Base-by-base conservation (phyloP, 257 asterid species). In the Lantana camara region DNA sequence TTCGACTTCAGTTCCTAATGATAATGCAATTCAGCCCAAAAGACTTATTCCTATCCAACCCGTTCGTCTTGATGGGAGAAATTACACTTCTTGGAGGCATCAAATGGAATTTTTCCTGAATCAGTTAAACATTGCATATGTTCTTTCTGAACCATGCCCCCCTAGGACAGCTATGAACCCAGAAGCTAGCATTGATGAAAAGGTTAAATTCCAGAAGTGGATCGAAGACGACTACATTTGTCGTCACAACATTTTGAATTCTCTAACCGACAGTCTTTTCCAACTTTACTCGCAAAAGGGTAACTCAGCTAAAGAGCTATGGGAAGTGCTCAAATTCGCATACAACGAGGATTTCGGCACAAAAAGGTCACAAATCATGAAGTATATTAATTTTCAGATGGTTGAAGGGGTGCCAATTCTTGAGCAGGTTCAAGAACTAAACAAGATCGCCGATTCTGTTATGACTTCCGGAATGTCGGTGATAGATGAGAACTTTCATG, bases 321-420 rank as follows among this genome's bases (percentile, higher is more conserved):
- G 96, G 95, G 88, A 84, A 68, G 84, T 80, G 54, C 88, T 89
- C 46, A 75, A 65, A 73, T 78, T 51, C 21, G 74, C 42, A 7
- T 79, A 79, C 23, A 45, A 77, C 1, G 90, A 86, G 53, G 95
- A 86, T 69, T 82, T 82, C 63, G 95, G 92, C 68, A 86, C 92
- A 10, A 75, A 22, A 49, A 82, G 81, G 79, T 86, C 90, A 4
- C 77, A 77, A 52, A 74, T 89, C 51, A 80, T 75, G 75, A 83
- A 79, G 45, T 89, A 85, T 50, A 40, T 89, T 64, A 84, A 83
- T 23, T 89, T 89, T 59, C 79, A 82, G 75, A 83, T 85, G 77
- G 79, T 70, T 38, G 92, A 85, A 30, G 90, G 92, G 17, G 52
- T 77, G 35, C 70, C 92, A 9, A 52, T 89, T 73, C 38, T 80